Conservation (phyloP, 129 eudicot species). For the Tagetes erecta region DNA sequence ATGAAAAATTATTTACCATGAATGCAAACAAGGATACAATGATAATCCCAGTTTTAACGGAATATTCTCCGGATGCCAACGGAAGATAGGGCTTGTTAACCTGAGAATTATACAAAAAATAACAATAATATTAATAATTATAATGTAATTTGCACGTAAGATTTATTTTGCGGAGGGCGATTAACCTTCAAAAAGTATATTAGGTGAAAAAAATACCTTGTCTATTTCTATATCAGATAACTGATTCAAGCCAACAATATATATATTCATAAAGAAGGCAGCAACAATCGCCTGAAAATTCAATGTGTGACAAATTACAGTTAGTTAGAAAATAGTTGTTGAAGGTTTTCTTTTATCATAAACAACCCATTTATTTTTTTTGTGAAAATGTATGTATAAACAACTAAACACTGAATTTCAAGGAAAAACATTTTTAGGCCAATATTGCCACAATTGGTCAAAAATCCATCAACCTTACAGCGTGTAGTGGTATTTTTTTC, state of each 20-base stretch:
- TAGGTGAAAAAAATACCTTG: constrained; percentile 55
- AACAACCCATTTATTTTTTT: neutral
- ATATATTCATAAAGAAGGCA: constrained; percentile 95
- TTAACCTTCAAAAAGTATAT: neutral
- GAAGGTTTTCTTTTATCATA: neutral
- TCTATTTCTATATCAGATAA: constrained; percentile 91
- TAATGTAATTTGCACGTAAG: neutral
- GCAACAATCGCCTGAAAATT: constrained; percentile 91
- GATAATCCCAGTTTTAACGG: constrained; percentile 59
- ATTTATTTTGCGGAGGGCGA: neutral
- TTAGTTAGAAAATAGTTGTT: neutral
- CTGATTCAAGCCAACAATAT: constrained; percentile 95
- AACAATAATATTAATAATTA: neutral
- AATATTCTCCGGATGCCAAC: constrained; percentile 95
- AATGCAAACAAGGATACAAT: constrained; percentile 77
- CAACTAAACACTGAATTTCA: neutral
- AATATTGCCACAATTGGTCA: neutral
- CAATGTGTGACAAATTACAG: neutral
- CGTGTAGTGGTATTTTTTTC: constrained; percentile 1
- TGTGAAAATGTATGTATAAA: neutral
- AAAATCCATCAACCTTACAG: neutral
- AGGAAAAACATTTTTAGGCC: neutral
- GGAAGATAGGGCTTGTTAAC: constrained; percentile 98
- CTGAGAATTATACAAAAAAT: constrained; percentile 38
- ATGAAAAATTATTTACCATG: constrained; percentile 44